Conservation (phyloP, 2,329 filamentous ascomycete genomes). For the Xylogone sp. region DNA sequence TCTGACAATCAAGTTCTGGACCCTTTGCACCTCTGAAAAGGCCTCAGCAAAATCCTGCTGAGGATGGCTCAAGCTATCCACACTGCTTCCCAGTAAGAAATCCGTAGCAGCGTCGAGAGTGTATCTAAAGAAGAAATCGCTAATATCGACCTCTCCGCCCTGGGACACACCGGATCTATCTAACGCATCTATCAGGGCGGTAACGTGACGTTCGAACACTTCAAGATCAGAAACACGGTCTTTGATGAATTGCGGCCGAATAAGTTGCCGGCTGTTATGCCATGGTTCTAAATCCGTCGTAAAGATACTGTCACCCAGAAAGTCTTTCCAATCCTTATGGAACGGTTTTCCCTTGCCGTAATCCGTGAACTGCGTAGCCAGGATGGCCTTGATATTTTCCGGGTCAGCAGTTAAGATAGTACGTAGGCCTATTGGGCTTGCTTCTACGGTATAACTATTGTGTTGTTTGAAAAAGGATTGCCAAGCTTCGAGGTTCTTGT, state of each 20-base stretch:
- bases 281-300: slow-evolving; percentile 75
- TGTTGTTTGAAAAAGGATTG: slow-evolving; percentile 41
- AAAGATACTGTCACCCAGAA: slow-evolving; percentile 74
- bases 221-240: slow-evolving; percentile 80
- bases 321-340: slow-evolving; percentile 70
- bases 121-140: slow-evolving; percentile 77
- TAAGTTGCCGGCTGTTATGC: slow-evolving; percentile 76
- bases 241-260: slow-evolving; percentile 82
- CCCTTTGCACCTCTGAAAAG: slow-evolving; percentile 73
- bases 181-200: slow-evolving; percentile 68
- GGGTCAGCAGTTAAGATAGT: slow-evolving; percentile 75
- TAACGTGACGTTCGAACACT: slow-evolving; percentile 75
- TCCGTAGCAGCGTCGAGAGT: slow-evolving; percentile 84
- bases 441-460: slow-evolving; percentile 56
- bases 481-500: slow-evolving; percentile 64
- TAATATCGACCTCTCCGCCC: slow-evolving; percentile 62
- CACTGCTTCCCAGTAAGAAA: slow-evolving; percentile 76
- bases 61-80: slow-evolving; percentile 53
- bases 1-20: slow-evolving; percentile 65
- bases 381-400: slow-evolving; percentile 85
- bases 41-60: slow-evolving; percentile 71
- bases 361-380: slow-evolving; percentile 82
- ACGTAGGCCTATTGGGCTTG: slow-evolving; percentile 50
- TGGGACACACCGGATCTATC: slow-evolving; percentile 54
- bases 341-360: slow-evolving; percentile 80